These are phyloP conservation scores for Saprolegnia parasitica DNA, from an alignment of 352 stramenopile genomes.

Conservation along the genomic window DNA sequence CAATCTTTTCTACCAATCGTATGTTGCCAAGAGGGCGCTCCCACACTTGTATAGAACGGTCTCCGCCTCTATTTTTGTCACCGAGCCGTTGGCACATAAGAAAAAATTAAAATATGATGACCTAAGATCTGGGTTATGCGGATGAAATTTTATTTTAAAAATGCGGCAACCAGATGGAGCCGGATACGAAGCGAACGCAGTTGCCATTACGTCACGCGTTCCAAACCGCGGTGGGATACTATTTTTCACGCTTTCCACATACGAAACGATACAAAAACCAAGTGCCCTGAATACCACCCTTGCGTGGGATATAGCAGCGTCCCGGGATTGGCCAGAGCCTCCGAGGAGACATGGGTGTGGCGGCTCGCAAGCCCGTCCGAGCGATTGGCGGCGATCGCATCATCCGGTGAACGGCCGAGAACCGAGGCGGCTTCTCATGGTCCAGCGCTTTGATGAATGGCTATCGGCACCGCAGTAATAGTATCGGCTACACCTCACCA, in stretches of 20 bases:
- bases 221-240: not conserved
- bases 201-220: slow-evolving; percentile 8
- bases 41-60: slow-evolving; percentile 10
- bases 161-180: slow-evolving; percentile 13
- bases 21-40: not conserved
- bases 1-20: not conserved
- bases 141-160: slow-evolving; percentile 3
- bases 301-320: too few relatives aligned
- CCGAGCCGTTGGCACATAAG: not conserved
- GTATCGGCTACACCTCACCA: too few relatives aligned
- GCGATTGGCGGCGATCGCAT: too few relatives aligned
- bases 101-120: not conserved
- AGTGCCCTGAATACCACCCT: too few relatives aligned
- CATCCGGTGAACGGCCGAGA: too few relatives aligned
- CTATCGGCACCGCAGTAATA: too few relatives aligned
- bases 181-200: slow-evolving; percentile 5
- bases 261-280: not conserved
- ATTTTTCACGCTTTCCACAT: not conserved
- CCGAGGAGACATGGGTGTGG: too few relatives aligned
- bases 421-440: too few relatives aligned
- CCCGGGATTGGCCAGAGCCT: too few relatives aligned
- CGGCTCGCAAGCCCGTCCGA: too few relatives aligned
- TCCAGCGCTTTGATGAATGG: too few relatives aligned
- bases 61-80: slow-evolving; percentile 8
- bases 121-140: not conserved